Base-by-base conservation (phyloP, 768 basidiomycete genomes). In the Pholiota conissans region DNA sequence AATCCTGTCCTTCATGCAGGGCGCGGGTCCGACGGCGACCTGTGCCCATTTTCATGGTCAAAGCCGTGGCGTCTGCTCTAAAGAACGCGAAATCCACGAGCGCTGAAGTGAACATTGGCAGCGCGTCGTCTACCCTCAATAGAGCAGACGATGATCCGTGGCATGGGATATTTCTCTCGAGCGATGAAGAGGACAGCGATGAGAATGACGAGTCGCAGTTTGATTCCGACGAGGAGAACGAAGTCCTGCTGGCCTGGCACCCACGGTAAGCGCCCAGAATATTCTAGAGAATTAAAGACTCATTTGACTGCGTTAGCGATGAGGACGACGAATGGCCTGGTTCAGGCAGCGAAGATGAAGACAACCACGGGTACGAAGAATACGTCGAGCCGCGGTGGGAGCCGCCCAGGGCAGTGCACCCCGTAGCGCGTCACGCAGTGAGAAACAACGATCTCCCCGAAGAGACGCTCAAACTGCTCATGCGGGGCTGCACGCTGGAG, bases 1-100 rank as follows among this genome's bases (percentile, higher is more conserved):
- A 91, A 68, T 82, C 85, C 1, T 91, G 90, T 63, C 90, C 90
- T 1, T 84, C 83, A 56, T 91, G 90, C 67, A 83, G 90, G 49
- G 71, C 86, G 5, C 66, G 65, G 8, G 78, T 91, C 18, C 73
- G 71, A 24, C 77, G 76, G 48, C 81, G 86, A 26, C 90, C 90
- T 4, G 81, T 84, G 24, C 89, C 88, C 0, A 75, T 89, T 22
- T 91, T 88, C 64, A 68, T 89, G 64, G 76, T 91, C 49, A 89
- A 89, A 69, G 76, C 79, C 16, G 76, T 90, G 26, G 76, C 79
- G 0, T 69, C 76, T 13, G 74, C 80, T 2, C 63, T 91, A 14
- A 68, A 70, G 32, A 83, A 81, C 58, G 71, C 67, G n/a, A 83
- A 76, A 61, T 67, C 66, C 0, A 27, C 56, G 18, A 27, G 47